A percentile compares a stretch with the other conserved stretches of the same genome.
phyloP scores from a whole-genome alignment of 164 flowering plant species.

The Annona squamosa region DNA sequence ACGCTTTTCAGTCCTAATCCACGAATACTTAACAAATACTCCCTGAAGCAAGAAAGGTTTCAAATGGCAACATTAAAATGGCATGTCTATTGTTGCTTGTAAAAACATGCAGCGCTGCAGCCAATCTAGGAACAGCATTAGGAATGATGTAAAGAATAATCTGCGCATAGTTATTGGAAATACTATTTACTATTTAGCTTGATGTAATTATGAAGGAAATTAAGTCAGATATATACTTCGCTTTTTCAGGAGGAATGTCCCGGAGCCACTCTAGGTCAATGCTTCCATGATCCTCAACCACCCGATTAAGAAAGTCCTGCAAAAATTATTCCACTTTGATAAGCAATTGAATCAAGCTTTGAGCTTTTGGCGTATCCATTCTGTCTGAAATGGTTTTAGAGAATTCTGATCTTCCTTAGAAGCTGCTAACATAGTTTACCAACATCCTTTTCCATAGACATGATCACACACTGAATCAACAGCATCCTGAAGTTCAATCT shows the following conservation, averaged over 20 bases:
- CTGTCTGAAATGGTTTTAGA: neutral
- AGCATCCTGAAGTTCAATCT: neutral
- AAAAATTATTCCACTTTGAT: neutral
- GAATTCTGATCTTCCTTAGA: neutral
- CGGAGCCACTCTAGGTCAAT: conserved; percentile 93
- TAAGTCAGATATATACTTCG: conserved; percentile 37
- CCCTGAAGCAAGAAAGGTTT: conserved; percentile 35
- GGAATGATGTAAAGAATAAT: neutral
- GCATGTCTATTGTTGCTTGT: neutral
- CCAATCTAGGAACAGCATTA: neutral
- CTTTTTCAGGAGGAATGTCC: conserved; percentile 89
- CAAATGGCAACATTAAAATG: neutral
- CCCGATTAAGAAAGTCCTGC: conserved; percentile 78
- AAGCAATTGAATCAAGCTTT: neutral
- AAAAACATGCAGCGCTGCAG: neutral
- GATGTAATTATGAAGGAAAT: neutral
- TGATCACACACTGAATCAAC: neutral
- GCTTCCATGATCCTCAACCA: conserved; percentile 80
- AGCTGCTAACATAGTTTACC: neutral
- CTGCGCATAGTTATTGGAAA: neutral
- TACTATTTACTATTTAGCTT: neutral
- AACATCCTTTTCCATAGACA: neutral
- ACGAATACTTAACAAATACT: conserved; percentile 71
- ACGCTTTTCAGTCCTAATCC: conserved; percentile 95
- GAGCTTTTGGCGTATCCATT: neutral